Base-by-base conservation (phyloP, 2,329 filamentous ascomycete species). In the Diaporthe caulivora region DNA sequence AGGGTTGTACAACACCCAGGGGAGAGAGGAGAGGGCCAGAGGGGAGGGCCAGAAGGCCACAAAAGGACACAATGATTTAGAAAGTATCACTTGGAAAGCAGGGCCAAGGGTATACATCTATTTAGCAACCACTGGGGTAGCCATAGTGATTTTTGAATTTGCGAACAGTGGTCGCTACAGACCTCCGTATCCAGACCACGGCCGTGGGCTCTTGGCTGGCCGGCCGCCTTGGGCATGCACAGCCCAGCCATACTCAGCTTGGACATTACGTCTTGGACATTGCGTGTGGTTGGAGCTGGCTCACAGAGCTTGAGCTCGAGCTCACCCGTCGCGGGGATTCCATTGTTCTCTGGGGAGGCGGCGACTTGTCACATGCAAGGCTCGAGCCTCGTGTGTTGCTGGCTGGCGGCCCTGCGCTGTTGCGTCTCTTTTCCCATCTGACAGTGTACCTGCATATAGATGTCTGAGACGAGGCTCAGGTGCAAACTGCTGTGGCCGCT, bases 321-420 rank as follows among this genome's bases (percentile, higher is more conserved):
- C 13, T 26, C 47, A 40, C 29, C 26, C 42, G 26, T 24, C 60
- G 13, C 60, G 47, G 62, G 31, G 40, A 40, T 67, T 67, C 62
- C 47, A 67, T 67, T 67, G 62, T 67, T 53, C 62, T 53, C 62
- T 44, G 21, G 29, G 62, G 44, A 37, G n/a, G 24, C 31, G 24
- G 60, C 44, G 44, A 51, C 21, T 65, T 34, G 44, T 65, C 62
- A 65, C 55, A 40, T 65, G 44, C 44, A 37, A 31, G 62, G 42
- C 60, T 64, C 44, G 44, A 65, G 58, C 40, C 26, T 60, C 5
- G 58, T 53, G 15, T 26, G 24, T 24, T 47, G 29, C 31, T 49
- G 17, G 55, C n/a, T 40, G 21, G 21, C 15, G 24, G 31, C 21
- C 13, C 15, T 65, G 3, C 21, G 21, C 29, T 21, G 29, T 15